These are phyloP conservation scores for Volvariella volvacea DNA, from an alignment of 1,284 basidiomycete species.

Conservation along the genomic window DNA sequence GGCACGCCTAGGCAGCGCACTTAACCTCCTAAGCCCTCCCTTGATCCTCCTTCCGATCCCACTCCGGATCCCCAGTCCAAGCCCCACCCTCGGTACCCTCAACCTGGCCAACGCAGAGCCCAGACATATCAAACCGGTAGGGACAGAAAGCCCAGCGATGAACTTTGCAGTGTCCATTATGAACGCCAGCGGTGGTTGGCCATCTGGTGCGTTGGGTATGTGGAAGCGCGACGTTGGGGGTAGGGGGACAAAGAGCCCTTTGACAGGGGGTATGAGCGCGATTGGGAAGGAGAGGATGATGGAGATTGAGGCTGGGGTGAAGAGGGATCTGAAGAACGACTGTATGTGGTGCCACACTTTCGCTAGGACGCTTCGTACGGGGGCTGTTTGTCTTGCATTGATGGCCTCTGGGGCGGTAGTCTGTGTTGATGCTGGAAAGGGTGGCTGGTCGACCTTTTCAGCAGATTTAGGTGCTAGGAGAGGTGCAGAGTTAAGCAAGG, in stretches of 20 bases:
- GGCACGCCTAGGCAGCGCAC: neutral
- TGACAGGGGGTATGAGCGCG: slow-evolving; percentile 60
- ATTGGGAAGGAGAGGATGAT: slow-evolving; percentile 65
- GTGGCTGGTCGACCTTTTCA: too few relatives aligned
- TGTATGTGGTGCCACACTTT: slow-evolving; percentile 4
- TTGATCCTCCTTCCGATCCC: too few relatives aligned
- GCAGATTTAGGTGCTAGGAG: too few relatives aligned
- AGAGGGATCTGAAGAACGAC: slow-evolving; percentile 34
- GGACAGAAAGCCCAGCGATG: slow-evolving; percentile 67
- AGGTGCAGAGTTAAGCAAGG: too few relatives aligned
- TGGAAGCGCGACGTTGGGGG: slow-evolving; percentile 33
- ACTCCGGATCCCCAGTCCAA: slow-evolving; percentile 31
- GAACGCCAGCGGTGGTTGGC: slow-evolving; percentile 67
- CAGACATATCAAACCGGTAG: slow-evolving; percentile 65
- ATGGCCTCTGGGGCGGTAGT: too few relatives aligned
- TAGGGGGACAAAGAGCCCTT: slow-evolving; percentile 57
- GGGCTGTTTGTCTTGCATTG: too few relatives aligned
- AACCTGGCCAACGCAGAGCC: slow-evolving; percentile 72
- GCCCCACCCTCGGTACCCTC: slow-evolving; percentile 44
- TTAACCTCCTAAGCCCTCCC: too few relatives aligned
- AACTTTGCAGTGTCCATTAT: slow-evolving; percentile 61
- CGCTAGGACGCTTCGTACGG: neutral
- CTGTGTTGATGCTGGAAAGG: too few relatives aligned
- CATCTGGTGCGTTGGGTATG: slow-evolving; percentile 66
- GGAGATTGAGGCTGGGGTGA: slow-evolving; percentile 51